A percentile compares a stretch with the other conserved stretches of the same genome.
Evolutionary conservation across 345 rosid species (phyloP).

Genomic region (Murraya koenigii): DNA sequence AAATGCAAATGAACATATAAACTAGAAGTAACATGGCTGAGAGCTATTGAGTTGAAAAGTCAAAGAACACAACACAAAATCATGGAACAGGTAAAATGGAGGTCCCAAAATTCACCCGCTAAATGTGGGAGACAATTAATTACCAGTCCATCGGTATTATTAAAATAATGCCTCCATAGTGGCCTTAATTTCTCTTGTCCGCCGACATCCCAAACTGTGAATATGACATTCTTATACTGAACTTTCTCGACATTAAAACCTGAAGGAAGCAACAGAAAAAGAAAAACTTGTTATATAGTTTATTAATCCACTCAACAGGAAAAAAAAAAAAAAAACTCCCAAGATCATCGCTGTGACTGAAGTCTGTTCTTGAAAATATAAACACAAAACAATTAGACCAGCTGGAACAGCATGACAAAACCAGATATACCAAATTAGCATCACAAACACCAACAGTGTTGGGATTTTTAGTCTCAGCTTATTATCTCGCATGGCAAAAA

Average conservation of each 20-base stretch:
- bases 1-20: background rate
- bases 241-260: conserved; percentile 99
- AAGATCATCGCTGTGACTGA: background rate
- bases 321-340: background rate
- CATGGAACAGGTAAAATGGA: background rate
- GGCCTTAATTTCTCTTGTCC: conserved; percentile 99
- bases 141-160: conserved; percentile 98
- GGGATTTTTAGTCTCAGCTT: background rate
- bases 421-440: background rate
- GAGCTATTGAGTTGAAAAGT: background rate
- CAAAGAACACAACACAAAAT: background rate
- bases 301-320: background rate
- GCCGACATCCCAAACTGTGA: conserved; percentile 99
- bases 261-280: conserved; percentile 28
- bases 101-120: background rate
- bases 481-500: background rate
- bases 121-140: background rate
- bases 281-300: background rate
- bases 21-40: background rate
- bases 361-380: background rate
- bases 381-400: background rate
- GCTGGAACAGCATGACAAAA: background rate
- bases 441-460: background rate
- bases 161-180: conserved; percentile 98
- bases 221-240: conserved; percentile 95